phyloP scores from a whole-genome alignment of 768 basidiomycete species.

The Phlebiopsis gigantea region DNA sequence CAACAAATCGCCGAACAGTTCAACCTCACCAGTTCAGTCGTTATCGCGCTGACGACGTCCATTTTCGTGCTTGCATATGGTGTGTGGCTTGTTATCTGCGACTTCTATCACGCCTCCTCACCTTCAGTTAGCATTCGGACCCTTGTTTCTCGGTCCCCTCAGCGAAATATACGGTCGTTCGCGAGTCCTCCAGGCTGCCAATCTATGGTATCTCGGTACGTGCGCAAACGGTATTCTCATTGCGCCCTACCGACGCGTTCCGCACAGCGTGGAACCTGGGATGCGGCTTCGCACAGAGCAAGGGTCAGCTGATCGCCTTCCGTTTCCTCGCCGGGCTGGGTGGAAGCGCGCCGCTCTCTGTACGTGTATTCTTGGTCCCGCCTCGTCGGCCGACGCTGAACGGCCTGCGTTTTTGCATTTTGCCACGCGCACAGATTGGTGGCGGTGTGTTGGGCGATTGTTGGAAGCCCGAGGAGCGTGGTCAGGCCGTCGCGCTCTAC shows the following conservation, averaged over 20 bases:
- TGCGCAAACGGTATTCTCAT: neutral
- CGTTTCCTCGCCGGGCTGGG: conserved; percentile 68
- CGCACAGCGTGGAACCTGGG: conserved; percentile 51
- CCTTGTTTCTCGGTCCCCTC: conserved; percentile 49
- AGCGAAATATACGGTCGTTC: conserved; percentile 71
- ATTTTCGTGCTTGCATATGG: conserved; percentile 60
- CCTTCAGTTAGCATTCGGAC: conserved; percentile 38
- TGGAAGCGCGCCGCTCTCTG: conserved; percentile 62
- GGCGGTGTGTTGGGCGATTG: conserved; percentile 67
- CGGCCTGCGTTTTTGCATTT: neutral
- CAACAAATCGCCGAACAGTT: conserved; percentile 46
- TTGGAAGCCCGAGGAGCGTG: conserved; percentile 58
- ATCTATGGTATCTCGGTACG: conserved; percentile 62
- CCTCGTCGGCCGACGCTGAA: neutral
- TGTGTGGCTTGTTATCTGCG: conserved; percentile 18
- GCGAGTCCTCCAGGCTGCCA: conserved; percentile 53
- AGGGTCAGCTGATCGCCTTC: conserved; percentile 57
- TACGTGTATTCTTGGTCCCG: conserved; percentile 16
- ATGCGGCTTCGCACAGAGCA: conserved; percentile 54
- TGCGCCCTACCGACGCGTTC: neutral
- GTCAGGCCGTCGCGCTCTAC: conserved; percentile 59
- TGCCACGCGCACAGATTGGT: conserved; percentile 37
- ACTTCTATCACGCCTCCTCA: neutral
- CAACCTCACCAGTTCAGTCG: conserved; percentile 42
- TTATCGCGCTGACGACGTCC: conserved; percentile 55